Conservation (phyloP, 1,284 basidiomycete genomes). For the Erythrobasidium hasegawianum region DNA sequence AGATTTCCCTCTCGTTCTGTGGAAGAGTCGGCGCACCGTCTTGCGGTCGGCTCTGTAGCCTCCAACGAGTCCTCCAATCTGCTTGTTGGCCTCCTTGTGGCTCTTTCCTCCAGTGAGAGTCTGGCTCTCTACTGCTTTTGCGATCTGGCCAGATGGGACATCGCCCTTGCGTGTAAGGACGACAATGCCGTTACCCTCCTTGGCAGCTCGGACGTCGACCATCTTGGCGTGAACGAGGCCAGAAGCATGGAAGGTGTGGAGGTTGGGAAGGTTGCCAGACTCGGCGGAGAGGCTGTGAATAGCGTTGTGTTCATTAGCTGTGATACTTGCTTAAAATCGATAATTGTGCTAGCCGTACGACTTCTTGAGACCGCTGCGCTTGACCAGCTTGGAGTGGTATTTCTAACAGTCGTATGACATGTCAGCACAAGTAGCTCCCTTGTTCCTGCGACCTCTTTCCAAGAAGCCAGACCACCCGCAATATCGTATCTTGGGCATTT, state of each 20-base stretch:
- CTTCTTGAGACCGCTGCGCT: constrained; percentile 28
- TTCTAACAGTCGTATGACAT: background rate
- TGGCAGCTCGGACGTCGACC: constrained; percentile 28
- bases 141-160: constrained; percentile 7
- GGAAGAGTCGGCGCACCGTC: constrained; percentile 15
- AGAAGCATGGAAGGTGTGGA: constrained; percentile 33
- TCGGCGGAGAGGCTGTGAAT: constrained; percentile 29
- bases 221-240: constrained; percentile 32
- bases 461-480: background rate
- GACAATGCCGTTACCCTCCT: constrained; percentile 28
- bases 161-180: constrained; percentile 31
- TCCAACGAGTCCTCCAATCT: constrained; percentile 11
- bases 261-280: constrained; percentile 34
- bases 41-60: constrained; percentile 24
- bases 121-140: constrained; percentile 21
- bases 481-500: background rate
- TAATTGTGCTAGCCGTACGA: background rate
- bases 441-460: background rate
- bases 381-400: constrained; percentile 30
- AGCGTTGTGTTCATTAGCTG: too few relatives aligned
- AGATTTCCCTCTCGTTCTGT: background rate
- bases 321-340: too few relatives aligned
- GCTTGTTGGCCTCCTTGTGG: constrained; percentile 17
- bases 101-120: constrained; percentile 16
- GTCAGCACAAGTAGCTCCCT: background rate